Percentiles rank a stretch among this genome's conserved stretches.
Conservation (phyloP, 306 rosid genomes). For the Pachyrhizus erosus region DNA sequence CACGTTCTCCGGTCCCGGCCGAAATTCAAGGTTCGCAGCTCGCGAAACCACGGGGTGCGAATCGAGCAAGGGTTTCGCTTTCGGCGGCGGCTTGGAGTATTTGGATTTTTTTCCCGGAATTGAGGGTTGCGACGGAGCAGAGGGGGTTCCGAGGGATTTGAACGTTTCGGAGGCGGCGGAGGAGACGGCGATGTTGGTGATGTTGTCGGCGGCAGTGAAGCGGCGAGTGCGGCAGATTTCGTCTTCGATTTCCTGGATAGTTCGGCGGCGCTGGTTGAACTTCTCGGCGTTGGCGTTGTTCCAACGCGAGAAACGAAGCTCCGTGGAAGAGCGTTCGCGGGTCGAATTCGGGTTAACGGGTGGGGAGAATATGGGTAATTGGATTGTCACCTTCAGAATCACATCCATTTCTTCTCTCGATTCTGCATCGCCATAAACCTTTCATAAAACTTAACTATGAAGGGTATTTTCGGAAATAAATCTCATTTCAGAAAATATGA, state of each 20-base stretch:
- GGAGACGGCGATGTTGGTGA: conserved; percentile 19
- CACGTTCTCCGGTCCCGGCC: conserved; percentile 53
- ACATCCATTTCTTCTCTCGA: conserved; percentile 23
- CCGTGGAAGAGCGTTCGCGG: conserved; percentile 40
- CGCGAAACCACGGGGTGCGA: conserved; percentile 20
- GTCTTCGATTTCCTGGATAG: conserved; percentile 71
- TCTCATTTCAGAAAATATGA: not conserved
- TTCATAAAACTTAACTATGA: not conserved
- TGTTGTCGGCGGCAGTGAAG: conserved; percentile 61
- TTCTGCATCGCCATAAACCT: not conserved
- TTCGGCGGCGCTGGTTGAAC: conserved; percentile 67
- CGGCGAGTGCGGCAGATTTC: conserved; percentile 78
- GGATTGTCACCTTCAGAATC: conserved; percentile 60
- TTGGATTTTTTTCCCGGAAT: conserved; percentile 74
- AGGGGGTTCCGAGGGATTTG: conserved; percentile 67
- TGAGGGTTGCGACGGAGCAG: conserved; percentile 63
- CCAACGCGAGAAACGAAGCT: conserved; percentile 65
- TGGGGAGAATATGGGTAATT: conserved; percentile 60
- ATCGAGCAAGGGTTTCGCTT: conserved; percentile 38
- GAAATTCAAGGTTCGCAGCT: not conserved
- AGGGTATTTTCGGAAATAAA: conserved; percentile 13
- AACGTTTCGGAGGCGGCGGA: conserved; percentile 44
- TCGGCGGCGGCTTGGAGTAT: conserved; percentile 65
- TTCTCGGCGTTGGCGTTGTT: conserved; percentile 78
- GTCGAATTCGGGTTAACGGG: conserved; percentile 40